Conservation (phyloP, 257 asterid genomes). For the Salvia rosmarinus region DNA sequence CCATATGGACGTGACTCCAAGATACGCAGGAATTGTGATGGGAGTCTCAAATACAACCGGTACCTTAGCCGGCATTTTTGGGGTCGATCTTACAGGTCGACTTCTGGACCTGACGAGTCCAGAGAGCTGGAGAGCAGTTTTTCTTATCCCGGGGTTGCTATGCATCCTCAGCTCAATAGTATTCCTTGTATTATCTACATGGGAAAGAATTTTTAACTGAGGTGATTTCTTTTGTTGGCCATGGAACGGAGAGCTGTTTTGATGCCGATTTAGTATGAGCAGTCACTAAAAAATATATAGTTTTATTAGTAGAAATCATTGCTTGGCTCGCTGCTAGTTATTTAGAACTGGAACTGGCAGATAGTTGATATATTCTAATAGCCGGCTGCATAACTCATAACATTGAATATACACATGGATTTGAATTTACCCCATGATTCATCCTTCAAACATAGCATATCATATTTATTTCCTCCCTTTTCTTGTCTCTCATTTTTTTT, state of each 20-base stretch:
- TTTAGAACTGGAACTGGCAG: conserved; percentile 5
- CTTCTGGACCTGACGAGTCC: conserved; percentile 86
- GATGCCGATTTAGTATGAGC: not conserved
- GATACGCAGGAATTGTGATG: conserved; percentile 90
- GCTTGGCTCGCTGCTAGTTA: not conserved
- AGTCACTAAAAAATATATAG: not conserved
- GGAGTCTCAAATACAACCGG: conserved; percentile 94
- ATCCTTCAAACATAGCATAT: too few relatives aligned
- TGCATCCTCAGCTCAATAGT: conserved; percentile 75
- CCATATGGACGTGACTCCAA: conserved; percentile 94
- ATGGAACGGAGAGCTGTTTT: conserved; percentile 1
- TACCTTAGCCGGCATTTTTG: conserved; percentile 86
- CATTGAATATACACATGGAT: conserved; percentile 16
- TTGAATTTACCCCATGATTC: not conserved
- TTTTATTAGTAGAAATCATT: conserved; percentile 12
- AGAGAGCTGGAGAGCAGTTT: conserved; percentile 81
- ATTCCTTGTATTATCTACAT: conserved; percentile 70
- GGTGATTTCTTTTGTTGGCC: conserved; percentile 27
- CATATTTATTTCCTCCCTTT: too few relatives aligned
- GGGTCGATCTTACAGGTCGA: conserved; percentile 91
- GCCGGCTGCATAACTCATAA: conserved; percentile 25
- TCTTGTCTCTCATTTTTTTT: too few relatives aligned
- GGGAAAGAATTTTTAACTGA: conserved; percentile 89
- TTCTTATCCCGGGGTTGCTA: conserved; percentile 73
- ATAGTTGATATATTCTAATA: conserved; percentile 6